These are phyloP conservation scores for Arabidopsis hybrid DNA, from an alignment of 441 rosid species.

Conservation along the genomic window DNA sequence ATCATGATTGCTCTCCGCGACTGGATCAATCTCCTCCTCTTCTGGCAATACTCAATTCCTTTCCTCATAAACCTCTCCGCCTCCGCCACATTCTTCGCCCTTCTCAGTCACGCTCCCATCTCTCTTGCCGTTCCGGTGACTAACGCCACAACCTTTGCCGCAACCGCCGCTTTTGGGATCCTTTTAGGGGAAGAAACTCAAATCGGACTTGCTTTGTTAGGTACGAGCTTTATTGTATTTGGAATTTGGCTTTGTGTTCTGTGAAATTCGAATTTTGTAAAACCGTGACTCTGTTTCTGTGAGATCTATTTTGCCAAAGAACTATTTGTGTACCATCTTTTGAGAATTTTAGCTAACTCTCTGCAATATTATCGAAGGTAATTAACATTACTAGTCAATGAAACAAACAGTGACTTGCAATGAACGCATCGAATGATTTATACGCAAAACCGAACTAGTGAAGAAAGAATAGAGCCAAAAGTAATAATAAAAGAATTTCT, in stretches of 20 bases:
- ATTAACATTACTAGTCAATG: background rate
- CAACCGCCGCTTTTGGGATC: conserved; percentile 79
- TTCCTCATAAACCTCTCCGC: conserved; percentile 85
- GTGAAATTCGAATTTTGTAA: background rate
- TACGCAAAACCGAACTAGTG: background rate
- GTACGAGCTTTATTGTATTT: conserved; percentile 67
- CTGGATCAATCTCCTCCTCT: conserved; percentile 68
- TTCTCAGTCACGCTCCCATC: conserved; percentile 73
- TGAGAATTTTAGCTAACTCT: no score
- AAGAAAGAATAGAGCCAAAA: background rate
- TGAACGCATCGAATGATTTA: background rate
- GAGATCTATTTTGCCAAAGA: background rate
- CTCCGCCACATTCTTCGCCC: conserved; percentile 86
- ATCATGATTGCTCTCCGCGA: conserved; percentile 49
- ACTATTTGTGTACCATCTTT: no score
- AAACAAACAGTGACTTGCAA: background rate
- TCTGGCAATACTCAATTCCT: conserved; percentile 94
- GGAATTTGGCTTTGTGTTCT: conserved; percentile 85
- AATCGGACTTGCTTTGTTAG: conserved; percentile 63
- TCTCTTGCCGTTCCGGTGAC: conserved; percentile 92
- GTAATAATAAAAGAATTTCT: background rate
- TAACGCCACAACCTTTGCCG: conserved; percentile 89
- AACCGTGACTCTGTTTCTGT: background rate
- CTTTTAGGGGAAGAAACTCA: conserved; percentile 76
- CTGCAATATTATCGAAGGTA: background rate